These are phyloP conservation scores for Vitis vinifera DNA, from an alignment of 164 flowering plant genomes.

Conservation along the genomic window DNA sequence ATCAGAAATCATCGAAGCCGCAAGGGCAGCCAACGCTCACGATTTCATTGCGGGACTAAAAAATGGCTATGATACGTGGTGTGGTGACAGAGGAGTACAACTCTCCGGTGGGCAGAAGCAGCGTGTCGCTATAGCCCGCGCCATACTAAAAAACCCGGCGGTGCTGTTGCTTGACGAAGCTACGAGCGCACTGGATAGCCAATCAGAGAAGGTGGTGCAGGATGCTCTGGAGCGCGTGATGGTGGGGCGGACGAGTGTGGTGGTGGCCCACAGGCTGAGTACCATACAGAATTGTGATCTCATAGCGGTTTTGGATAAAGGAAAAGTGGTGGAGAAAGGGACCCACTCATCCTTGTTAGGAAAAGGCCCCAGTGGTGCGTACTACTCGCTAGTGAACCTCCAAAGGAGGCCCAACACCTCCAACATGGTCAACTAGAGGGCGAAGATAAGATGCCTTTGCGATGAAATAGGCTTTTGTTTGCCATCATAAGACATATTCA, in stretches of 20 bases:
- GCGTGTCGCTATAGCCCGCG: slow-evolving; percentile 64
- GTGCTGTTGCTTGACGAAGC: slow-evolving; percentile 60
- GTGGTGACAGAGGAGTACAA: slow-evolving; percentile 58
- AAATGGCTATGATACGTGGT: slow-evolving; percentile 61
- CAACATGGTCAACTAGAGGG: neutral
- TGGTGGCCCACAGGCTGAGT: slow-evolving; percentile 68
- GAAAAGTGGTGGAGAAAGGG: slow-evolving; percentile 59
- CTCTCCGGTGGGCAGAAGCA: slow-evolving; percentile 69
- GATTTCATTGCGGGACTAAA: slow-evolving; percentile 53
- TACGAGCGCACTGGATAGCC: slow-evolving; percentile 65
- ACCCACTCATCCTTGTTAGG: slow-evolving; percentile 48
- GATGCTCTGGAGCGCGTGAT: slow-evolving; percentile 63
- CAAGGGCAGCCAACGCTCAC: slow-evolving; percentile 63
- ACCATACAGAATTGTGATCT: slow-evolving; percentile 56
- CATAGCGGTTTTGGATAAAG: slow-evolving; percentile 63
- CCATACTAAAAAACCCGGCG: slow-evolving; percentile 54
- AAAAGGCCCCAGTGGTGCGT: slow-evolving; percentile 51
- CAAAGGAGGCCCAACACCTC: slow-evolving; percentile 26
- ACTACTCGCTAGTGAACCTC: slow-evolving; percentile 50
- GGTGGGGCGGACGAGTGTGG: slow-evolving; percentile 63
- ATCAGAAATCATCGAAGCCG: slow-evolving; percentile 56
- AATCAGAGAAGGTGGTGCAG: slow-evolving; percentile 62
- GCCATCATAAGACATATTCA: neutral
- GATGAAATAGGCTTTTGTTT: neutral
- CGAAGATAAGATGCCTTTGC: neutral